Percentiles rank a stretch among this genome's conserved stretches.
Conservation (phyloP, 1,284 basidiomycete genomes). For the Xerocomus tenax region DNA sequence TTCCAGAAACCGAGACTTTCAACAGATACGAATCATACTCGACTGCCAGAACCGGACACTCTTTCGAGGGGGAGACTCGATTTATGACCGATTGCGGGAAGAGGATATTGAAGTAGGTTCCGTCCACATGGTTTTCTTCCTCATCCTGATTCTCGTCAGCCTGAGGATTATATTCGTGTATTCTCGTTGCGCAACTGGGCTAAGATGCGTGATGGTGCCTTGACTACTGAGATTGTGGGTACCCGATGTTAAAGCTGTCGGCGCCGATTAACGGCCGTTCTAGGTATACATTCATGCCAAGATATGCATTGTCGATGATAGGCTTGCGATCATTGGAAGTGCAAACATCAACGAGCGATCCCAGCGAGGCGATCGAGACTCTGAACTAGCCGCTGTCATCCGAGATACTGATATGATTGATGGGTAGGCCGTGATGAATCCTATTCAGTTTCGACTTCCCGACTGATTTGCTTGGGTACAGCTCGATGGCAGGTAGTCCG, state of each 20-base stretch:
- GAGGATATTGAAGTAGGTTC: conserved; percentile 78
- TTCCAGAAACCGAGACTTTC: not conserved
- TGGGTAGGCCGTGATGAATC: conserved; percentile 42
- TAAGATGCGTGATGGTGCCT: conserved; percentile 74
- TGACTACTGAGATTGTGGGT: conserved; percentile 81
- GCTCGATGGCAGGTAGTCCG: conserved; percentile 88
- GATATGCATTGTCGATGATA: conserved; percentile 91
- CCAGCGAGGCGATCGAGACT: conserved; percentile 92
- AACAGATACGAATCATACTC: conserved; percentile 79
- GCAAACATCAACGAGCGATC: conserved; percentile 98
- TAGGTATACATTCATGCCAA: conserved; percentile 80
- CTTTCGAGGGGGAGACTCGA: conserved; percentile 83
- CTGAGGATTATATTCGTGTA: conserved; percentile 87
- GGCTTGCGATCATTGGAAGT: conserved; percentile 95
- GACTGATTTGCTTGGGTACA: conserved; percentile 27
- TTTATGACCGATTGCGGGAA: conserved; percentile 79
- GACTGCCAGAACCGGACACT: conserved; percentile 92
- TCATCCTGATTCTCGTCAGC: conserved; percentile 39
- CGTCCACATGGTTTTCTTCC: not conserved
- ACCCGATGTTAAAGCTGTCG: not conserved
- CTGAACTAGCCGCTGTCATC: conserved; percentile 87
- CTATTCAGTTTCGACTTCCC: not conserved
- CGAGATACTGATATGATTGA: conserved; percentile 96
- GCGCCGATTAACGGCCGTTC: conserved; percentile 6
- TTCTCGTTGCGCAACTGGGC: conserved; percentile 93